Evolutionary conservation across 331 rosid genomes (phyloP), one percentile per base, ranked within the genome.

Genomic region (Stylosanthes scabra): DNA sequence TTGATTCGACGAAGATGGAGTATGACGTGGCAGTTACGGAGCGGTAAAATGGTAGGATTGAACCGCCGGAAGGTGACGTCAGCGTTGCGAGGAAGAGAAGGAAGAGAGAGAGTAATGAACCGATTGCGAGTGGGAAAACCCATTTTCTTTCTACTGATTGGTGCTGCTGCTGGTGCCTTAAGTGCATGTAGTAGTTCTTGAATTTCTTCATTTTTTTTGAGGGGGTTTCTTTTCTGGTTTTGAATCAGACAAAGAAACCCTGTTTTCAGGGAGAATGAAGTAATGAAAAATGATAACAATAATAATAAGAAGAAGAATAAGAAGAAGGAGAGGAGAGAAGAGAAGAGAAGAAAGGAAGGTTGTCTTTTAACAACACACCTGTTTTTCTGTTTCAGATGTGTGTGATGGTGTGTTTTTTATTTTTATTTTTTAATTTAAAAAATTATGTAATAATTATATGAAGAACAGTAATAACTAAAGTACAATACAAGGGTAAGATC

Each of bases 1-100:
- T 92, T 5, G 93, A 83, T 80, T 95, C 99, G 15, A 92, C 93
- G 69, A 95, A 95, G 27, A 86, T 84, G 10, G 98, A 90, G 72
- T 77, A 75, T 0, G 93, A 75, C 7, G 86, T 56, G 47, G 91
- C 70, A 39, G 91, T 70, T 3, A 95, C 1, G n/a, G 97, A 87
- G 31, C 87, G 91, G 88, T 90, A 87, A 50, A 95, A 86, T 0
- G 97, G 98, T 14, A 90, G 81, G 10, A 90, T 75, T 0, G 83
- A 82, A 2, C 87, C 77, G 0, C 88, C 93, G 20, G 71, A 79
- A 4, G 97, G 75, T 11, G 96, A 83, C 70, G 92, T 78, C 9
- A 90, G 74, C 39, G 97, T 84, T 3, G 86, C 84, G 4, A 92
- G 82, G 80, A 88, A 88, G 27, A 95, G 87, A 8, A 95, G 88